Evolutionary conservation across 768 basidiomycete species (phyloP), one percentile per base, ranked within the genome.

Genomic region (Chlorophyllum brunneum): DNA sequence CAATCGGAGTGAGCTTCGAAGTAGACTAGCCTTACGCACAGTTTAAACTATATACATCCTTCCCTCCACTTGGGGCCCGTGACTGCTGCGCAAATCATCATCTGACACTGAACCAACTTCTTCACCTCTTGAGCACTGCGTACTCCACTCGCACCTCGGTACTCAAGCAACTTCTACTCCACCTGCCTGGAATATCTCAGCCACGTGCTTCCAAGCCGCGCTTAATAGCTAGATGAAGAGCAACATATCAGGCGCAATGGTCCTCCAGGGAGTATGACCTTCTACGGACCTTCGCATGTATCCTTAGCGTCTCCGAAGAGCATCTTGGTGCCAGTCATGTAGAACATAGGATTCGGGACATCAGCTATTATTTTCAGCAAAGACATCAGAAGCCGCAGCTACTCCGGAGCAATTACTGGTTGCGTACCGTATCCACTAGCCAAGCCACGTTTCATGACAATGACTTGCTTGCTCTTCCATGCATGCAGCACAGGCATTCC

Each of bases 331-430:
- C 86, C 85, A 18, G 85, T 81, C 86, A 92, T 90, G 68, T 88
- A 94, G 76, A 94, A 94, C 86, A 94, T 88, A 16, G 92, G 92
- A 65, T 94, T 94, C 9, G 89, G 92, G 8, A 93, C 91, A 64
- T 93, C 91, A 47, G 92, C 91, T 88, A 66, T 44, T 13, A 40
- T 46, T 27, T 49, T 34, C 36, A 20, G 34, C 36, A 38, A 7
- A 49, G 24, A n/a, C 24, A 23, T 60, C 16, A 58, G 56, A 27
- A 26, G 22, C 34, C 20, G 15, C 44, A 18, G 20, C 26, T 47
- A 38, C 4, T 46, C 42, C 13, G 20, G 45, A 26, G 26, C 26
- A 30, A 24, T 13, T 4, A 23, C 34, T 36, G 49, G 51, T 33
- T 20, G 64, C 75, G 46, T 54, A 89, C 90, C 92, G 63, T 92